Evolutionary conservation across 2,329 filamentous ascomycete species (phyloP), one percentile per base, ranked within the genome.

Genomic region (Mariannaea elegans): DNA sequence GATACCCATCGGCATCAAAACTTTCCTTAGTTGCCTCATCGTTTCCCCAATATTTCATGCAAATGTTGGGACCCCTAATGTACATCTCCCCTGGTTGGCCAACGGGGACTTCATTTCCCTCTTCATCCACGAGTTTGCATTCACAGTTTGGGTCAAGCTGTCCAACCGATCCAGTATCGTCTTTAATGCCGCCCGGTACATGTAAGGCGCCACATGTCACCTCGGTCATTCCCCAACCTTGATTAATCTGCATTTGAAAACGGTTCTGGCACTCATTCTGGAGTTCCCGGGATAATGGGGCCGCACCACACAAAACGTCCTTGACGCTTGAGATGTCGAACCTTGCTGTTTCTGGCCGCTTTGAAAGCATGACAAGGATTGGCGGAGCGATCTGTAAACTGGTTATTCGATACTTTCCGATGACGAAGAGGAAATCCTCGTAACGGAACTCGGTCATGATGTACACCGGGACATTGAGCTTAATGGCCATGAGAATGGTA

Each of bases 141-240:
- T 86, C 81, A 57, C 77, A 79, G 65, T 87, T 87, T 3, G 85
- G 79, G 48, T 80, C 70, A 27, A 88, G 71, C 62, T 82, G 47
- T 6, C 86, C 86, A 0, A 87, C 84, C 42, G 77, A 78, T 3
- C 81, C 81, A 12, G 76, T 79, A 34, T 76, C 71, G 53, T 66
- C 67, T 52, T 63, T 62, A n/a, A 76, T 57, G 2, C 76, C 75
- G 2, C 72, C 73, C 1, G 80, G 77, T 7, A 83, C 74, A 42
- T 78, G 78, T 14, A 81, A 73, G 1, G 76, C 80, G 7, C 73
- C 76, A 50, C 75, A 78, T 3, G 76, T 77, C 14, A 77, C 75
- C 71, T 88, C 86, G 0, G 86, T 88, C 86, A 88, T 87, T 4
- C 86, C 86, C 81, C 84, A 87, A 1, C 83, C 85, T 65, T 86